Evolutionary conservation across 768 basidiomycete genomes (phyloP), one percentile per base, ranked within the genome.

Genomic region (Phaeotremella skinneri): DNA sequence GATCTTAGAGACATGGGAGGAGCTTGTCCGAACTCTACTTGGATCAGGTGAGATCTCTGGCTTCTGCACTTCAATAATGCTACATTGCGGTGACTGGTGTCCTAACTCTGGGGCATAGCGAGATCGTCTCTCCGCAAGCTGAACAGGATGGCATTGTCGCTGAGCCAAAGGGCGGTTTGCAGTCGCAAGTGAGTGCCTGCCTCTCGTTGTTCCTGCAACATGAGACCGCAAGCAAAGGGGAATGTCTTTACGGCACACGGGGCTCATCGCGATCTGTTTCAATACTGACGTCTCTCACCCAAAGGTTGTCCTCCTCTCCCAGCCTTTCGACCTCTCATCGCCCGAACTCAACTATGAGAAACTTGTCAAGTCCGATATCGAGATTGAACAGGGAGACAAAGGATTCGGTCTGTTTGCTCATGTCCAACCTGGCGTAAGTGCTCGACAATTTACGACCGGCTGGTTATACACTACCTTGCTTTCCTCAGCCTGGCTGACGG

Each of bases 391-490:
- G n/a, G 37, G 9, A 4, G 13, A 14, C 14, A 51, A 55, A 55
- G 42, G 49, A 39, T 43, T 61, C 50, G 59, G 55, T 13, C 34
- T 60, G n/a, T 41, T 58, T 30, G 32, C 59, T 16, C 55, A 58
- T 51, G 49, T 52, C n/a, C 17, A 60, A 17, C 63, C 63, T n/a
- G 42, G 52, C 37, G 63, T 64, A 31, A 61, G 63, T 61, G 11
- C 17, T 56, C 16, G 3, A 26, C 21, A 7, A 21, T 47, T 27
- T 48, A 7, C 21, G 21, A 4, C 45, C 32, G 55, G 55, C 55
- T 30, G 45, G 32, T 39, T 31, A 7, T 32, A 30, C 45, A 6
- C 13, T 7, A n/a, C 14, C 9, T 21, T 51, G 14, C 26, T 14
- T 13, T 26, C 49, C 11, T 27, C 5, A 51, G 21, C 27, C 17